Evolutionary conservation across 2,329 filamentous ascomycete genomes (phyloP), one percentile per base, ranked within the genome.

Genomic region (Septoria linicola): DNA sequence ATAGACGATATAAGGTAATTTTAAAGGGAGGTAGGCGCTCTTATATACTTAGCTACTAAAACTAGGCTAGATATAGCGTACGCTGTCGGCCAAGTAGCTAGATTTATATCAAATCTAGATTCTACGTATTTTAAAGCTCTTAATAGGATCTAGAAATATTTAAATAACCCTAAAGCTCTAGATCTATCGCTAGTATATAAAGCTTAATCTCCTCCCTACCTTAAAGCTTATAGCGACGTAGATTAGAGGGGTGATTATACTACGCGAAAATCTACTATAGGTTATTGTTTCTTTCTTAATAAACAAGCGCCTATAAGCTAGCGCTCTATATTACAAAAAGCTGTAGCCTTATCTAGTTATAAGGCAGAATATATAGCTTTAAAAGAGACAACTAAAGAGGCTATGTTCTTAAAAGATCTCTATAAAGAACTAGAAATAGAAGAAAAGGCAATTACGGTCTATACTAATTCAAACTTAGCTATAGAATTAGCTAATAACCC

Each of bases 101-200:
- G 23, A 36, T 49, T 30, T 49, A 49, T 42, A 8, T 42, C 19
- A 27, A 49, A 49, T 30, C 39, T n/a, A 4, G 39, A 49, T 21
- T n/a, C 21, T 36, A 49, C 19, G 8, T 17, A 49, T 8, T 49
- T 42, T 43, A 49, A 42, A 41, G 46, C 39, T 3, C 20, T 51
- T 20, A 35, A 51, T 51, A 51, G 41, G 41, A 40, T 46, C 19
- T 51, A 30, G 41, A 51, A 46, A 46, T 46, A 51, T 5, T 21
- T 46, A 46, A 51, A 51, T 32, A 31, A 46, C 25, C 13, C 45
- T 40, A 31, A 47, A 14, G 40, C 4, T 16, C 25, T 44, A 25
- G 25, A 41, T 32, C 19, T 13, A 31, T 14, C 20, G 16, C 34
- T 51, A 41, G 25, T 46, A 32, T 45, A 40, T 45, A 41, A 51